Percentiles rank a stretch among this genome's conserved stretches.
phyloP scores from a whole-genome alignment of 108 stramenopile species.

The Cylindrotheca closterium region DNA sequence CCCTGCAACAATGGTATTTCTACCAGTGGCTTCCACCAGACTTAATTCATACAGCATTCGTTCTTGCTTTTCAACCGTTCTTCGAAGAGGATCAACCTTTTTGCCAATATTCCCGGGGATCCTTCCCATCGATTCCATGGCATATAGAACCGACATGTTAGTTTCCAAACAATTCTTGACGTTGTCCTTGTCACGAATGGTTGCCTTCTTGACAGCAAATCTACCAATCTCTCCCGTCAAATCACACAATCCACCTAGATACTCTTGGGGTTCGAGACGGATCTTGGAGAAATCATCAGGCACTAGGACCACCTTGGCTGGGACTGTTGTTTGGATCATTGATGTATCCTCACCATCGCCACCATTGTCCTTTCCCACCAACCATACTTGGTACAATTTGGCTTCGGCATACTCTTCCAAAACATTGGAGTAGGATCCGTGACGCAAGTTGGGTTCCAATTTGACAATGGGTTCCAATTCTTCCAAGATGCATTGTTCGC shows the following conservation, averaged over 20 bases:
- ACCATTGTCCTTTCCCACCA: conserved; percentile 26
- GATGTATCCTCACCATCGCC: conserved; percentile 11
- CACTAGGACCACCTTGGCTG: conserved; percentile 20
- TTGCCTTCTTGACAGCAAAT: conserved; percentile 87
- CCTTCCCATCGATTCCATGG: conserved; percentile 50
- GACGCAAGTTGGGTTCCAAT: conserved; percentile 76
- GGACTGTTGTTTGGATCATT: not conserved
- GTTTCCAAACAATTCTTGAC: conserved; percentile 67
- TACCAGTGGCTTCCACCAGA: conserved; percentile 65
- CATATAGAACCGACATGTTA: conserved; percentile 47
- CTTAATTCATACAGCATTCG: conserved; percentile 84
- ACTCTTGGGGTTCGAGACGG: conserved; percentile 68
- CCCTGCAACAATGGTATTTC: conserved; percentile 13
- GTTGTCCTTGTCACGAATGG: conserved; percentile 72
- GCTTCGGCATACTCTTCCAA: conserved; percentile 95
- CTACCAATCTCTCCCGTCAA: conserved; percentile 95
- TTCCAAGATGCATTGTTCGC: conserved; percentile 60
- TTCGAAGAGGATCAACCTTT: conserved; percentile 61
- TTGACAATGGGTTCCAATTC: conserved; percentile 71
- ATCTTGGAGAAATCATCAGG: conserved; percentile 55
- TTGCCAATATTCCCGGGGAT: conserved; percentile 52
- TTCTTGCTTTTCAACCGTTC: conserved; percentile 74
- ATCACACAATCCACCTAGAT: conserved; percentile 95
- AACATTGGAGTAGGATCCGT: conserved; percentile 68
- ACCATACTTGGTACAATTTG: conserved; percentile 87